Evolutionary conservation across 805 yeast species (phyloP).

Genomic region (Tetrapisispora namnaoensis): DNA sequence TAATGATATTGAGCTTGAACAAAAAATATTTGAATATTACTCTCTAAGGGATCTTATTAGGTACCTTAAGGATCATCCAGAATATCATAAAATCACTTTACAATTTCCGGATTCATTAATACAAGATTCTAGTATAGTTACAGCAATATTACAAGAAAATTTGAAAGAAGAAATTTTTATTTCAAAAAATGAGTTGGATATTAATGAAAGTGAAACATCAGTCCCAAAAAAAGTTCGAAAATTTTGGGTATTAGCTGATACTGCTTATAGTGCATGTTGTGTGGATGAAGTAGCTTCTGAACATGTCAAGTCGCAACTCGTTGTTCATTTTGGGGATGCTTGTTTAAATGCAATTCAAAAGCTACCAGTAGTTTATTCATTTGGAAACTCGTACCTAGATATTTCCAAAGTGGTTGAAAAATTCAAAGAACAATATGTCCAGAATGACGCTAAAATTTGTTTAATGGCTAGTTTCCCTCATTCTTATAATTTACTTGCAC

Average conservation of each 20-base stretch:
- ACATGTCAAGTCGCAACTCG: slow-evolving; percentile 76
- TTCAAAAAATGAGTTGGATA: not conserved
- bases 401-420: slow-evolving; percentile 28
- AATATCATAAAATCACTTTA: slow-evolving; percentile 52
- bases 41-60: slow-evolving; percentile 39
- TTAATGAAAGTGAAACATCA: not conserved
- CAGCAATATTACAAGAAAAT: slow-evolving; percentile 40
- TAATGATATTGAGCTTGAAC: slow-evolving; percentile 22
- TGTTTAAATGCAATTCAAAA: slow-evolving; percentile 73
- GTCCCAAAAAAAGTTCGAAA: slow-evolving; percentile 21
- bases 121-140: slow-evolving; percentile 66
- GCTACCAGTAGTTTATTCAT: slow-evolving; percentile 67
- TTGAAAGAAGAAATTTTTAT: slow-evolving; percentile 10
- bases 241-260: slow-evolving; percentile 85
- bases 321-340: slow-evolving; percentile 91
- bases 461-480: slow-evolving; percentile 72
- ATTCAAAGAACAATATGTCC: slow-evolving; percentile 37
- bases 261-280: slow-evolving; percentile 92
- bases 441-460: slow-evolving; percentile 37
- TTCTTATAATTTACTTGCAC: slow-evolving; percentile 34
- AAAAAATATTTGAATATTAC: slow-evolving; percentile 43
- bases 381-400: slow-evolving; percentile 59
- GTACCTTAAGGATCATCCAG: slow-evolving; percentile 29
- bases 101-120: slow-evolving; percentile 85
- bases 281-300: slow-evolving; percentile 95